These are phyloP conservation scores for Saccharomycopsis vini DNA, from an alignment of 805 yeast species.

Conservation along the genomic window DNA sequence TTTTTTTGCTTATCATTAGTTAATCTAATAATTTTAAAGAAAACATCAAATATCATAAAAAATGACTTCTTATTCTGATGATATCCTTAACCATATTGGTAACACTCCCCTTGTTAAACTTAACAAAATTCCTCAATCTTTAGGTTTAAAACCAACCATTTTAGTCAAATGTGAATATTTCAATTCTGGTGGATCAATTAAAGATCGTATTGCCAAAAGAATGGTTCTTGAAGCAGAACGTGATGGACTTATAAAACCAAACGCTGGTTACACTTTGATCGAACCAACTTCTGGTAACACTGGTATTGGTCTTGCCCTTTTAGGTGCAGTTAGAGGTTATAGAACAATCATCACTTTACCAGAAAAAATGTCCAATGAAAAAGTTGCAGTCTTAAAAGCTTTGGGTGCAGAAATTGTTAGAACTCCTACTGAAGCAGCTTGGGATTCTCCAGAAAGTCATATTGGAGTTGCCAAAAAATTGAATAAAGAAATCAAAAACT, in stretches of 20 bases:
- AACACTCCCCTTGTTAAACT: slow-evolving; percentile 74
- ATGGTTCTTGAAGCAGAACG: slow-evolving; percentile 84
- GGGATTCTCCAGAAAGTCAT: slow-evolving; percentile 88
- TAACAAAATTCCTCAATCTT: slow-evolving; percentile 66
- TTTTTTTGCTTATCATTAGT: no score
- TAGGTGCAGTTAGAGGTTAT: slow-evolving; percentile 83
- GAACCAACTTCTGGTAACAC: slow-evolving; percentile 92
- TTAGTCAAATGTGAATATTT: slow-evolving; percentile 73
- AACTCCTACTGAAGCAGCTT: slow-evolving; percentile 88
- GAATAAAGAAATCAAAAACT: slow-evolving; percentile 76
- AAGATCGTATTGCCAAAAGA: slow-evolving; percentile 79
- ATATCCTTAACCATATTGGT: slow-evolving; percentile 70
- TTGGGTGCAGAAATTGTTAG: slow-evolving; percentile 85
- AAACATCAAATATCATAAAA: slow-evolving; percentile 10
- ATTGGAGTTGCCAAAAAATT: slow-evolving; percentile 79
- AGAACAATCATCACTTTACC: slow-evolving; percentile 82
- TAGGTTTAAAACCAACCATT: slow-evolving; percentile 63
- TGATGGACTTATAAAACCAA: slow-evolving; percentile 70
- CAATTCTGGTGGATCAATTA: slow-evolving; percentile 86
- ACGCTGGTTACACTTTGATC: slow-evolving; percentile 73
- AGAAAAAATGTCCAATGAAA: slow-evolving; percentile 87
- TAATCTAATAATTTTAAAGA: no score
- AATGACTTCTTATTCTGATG: slow-evolving; percentile 35
- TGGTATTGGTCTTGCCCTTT: slow-evolving; percentile 81
- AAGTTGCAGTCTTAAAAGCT: slow-evolving; percentile 79